Evolutionary conservation across 148 eudicot genomes (phyloP).

Genomic region (Hydrangea macrophylla): DNA sequence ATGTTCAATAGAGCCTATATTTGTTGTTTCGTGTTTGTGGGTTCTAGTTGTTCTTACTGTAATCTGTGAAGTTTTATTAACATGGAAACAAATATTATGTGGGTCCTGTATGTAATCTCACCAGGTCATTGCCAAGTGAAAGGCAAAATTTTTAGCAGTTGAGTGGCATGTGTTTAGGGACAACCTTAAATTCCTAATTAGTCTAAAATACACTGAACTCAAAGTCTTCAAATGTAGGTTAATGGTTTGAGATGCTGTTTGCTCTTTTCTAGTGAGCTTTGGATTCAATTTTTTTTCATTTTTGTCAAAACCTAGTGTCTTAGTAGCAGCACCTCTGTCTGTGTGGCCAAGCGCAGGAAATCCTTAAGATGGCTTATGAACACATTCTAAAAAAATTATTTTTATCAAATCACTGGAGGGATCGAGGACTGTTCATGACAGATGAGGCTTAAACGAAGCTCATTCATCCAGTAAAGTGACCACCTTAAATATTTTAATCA

Average conservation of each 20-base stretch:
- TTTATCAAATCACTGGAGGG: neutral
- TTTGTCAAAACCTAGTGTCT: neutral
- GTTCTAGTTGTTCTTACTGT: neutral
- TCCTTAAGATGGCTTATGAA: neutral
- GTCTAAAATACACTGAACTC: neutral
- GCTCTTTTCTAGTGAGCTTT: neutral
- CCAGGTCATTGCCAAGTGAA: neutral
- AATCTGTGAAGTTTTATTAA: neutral
- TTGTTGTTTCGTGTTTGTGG: neutral
- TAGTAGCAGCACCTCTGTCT: neutral
- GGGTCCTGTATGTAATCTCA: neutral
- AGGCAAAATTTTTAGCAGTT: neutral
- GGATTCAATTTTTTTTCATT: neutral
- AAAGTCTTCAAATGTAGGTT: neutral
- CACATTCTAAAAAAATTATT: neutral
- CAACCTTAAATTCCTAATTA: neutral
- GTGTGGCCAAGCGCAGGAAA: neutral
- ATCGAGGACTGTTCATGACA: neutral
- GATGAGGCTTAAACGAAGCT: conserved; percentile 12
- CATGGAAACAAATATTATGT: neutral
- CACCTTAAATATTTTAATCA: neutral
- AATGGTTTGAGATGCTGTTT: neutral
- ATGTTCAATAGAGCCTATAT: neutral
- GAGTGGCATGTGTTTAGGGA: neutral
- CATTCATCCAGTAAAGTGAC: neutral